A percentile compares a stretch with the other conserved stretches of the same genome.
These are phyloP conservation scores for Inonotus obliquus DNA, from an alignment of 1,284 basidiomycete species.

Conservation along the genomic window DNA sequence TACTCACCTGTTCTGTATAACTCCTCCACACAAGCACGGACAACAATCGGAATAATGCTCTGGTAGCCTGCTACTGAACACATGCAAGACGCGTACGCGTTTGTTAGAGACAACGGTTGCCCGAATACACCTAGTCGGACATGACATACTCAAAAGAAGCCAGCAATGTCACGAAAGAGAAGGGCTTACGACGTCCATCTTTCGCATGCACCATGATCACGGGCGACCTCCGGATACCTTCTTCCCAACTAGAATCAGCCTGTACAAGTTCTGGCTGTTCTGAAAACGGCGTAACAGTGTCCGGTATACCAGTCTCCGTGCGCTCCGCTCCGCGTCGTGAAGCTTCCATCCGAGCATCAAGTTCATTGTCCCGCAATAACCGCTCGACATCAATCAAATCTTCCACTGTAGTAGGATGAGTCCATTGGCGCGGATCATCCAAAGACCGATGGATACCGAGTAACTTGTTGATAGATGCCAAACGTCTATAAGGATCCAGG, in stretches of 20 bases:
- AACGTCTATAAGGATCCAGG: too few species aligned
- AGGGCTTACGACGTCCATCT: slow-evolving; percentile 2
- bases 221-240: slow-evolving; percentile 1
- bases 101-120: slow-evolving; percentile 39
- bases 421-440: not conserved
- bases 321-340: not conserved
- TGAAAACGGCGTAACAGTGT: not conserved
- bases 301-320: not conserved
- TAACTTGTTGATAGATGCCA: too few species aligned
- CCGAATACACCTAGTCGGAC: slow-evolving; percentile 48
- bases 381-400: slow-evolving; percentile 3
- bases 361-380: not conserved
- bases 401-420: not conserved
- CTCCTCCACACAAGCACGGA: slow-evolving; percentile 55
- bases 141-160: not conserved
- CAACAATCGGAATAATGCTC: slow-evolving; percentile 50
- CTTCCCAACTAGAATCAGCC: not conserved
- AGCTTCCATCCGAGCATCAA: not conserved
- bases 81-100: slow-evolving; percentile 40
- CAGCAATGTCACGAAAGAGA: not conserved
- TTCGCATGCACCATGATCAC: not conserved
- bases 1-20: slow-evolving; percentile 51
- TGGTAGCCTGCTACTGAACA: slow-evolving; percentile 47
- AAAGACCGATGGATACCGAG: too few species aligned
- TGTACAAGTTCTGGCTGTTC: not conserved